Base-by-base conservation (phyloP, 352 stramenopile species). In the Globisporangium carolinianum region DNA sequence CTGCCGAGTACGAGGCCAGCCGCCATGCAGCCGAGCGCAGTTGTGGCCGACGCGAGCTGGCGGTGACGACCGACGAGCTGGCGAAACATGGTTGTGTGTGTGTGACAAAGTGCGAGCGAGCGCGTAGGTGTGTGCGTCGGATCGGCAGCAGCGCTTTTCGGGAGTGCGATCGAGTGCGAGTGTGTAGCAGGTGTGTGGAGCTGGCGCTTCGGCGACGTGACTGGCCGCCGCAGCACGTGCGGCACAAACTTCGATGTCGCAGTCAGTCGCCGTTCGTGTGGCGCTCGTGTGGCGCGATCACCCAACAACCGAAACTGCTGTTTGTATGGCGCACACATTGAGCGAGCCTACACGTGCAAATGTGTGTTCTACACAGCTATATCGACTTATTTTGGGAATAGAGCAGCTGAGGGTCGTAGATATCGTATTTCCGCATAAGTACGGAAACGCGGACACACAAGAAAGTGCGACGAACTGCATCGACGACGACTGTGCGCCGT, bases 51-150 rank as follows among this genome's bases (percentile, higher is more conserved):
- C 38, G 82, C 72, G 46, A 83, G 57, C 52, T 62, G 69, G 50
- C 76, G 69, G 60, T 74, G 71, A 52, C 79, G 82, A 18, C 73
- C 75, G 56, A 86, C 45, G 45, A 91, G 64, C 58, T 85, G 75
- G 58, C 82, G 82, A 62, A 91, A 89, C 82, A 91, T 91, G 51
- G 35, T 24, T 42, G 38, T 5, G 42, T 46, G 42, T 46, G 36
- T 18, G 55, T 48, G 32, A 38, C n/a, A 24, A 47, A 52, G 46
- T 24, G 24, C 24, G 24, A 24, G 24, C 24, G 24, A 24, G 24
- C 24, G 24, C 24, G 24, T 24, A 24, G 24, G 24, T 2, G 24
- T 24, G 2, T 24, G 24, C 24, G 24, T 7, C 11, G 1, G 39
- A 12, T 12, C 39, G 39, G 39, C 39, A 32, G 45, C 6, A 4